phyloP scores from a whole-genome alignment of 345 rosid genomes.

The Tarenaya hassleriana region DNA sequence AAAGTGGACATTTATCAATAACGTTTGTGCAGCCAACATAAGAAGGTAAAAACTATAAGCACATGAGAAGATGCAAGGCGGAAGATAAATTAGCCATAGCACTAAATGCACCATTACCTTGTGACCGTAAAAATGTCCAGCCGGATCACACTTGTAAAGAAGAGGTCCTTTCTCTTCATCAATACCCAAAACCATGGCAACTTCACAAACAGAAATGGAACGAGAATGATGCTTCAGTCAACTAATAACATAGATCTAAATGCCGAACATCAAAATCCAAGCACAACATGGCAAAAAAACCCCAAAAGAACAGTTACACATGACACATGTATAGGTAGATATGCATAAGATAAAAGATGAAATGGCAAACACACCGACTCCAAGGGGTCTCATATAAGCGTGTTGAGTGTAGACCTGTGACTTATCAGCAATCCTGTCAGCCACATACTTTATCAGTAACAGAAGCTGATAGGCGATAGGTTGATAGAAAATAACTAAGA shows the following conservation, averaged over 20 bases:
- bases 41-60: too few species aligned
- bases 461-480: not conserved
- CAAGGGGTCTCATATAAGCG: conserved; percentile 99
- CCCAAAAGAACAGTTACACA: not conserved
- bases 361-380: conserved; percentile 62
- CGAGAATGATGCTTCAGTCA: conserved; percentile 3
- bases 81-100: not conserved
- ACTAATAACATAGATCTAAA: not conserved
- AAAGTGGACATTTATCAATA: not conserved
- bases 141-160: conserved; percentile 97
- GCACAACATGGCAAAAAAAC: not conserved
- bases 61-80: not conserved
- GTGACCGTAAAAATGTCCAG: conserved; percentile 97
- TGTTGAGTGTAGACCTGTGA: conserved; percentile 98
- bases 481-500: not conserved
- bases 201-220: conserved; percentile 31
- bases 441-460: not conserved
- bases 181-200: conserved; percentile 94
- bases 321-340: not conserved
- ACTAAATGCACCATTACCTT: conserved; percentile 44
- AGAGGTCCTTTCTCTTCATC: conserved; percentile 94
- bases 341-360: conserved; percentile 4
- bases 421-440: conserved; percentile 86
- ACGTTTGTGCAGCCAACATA: too few species aligned
- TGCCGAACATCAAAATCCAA: not conserved